Conservation (phyloP, 2,329 filamentous ascomycete genomes). For the Chrysosphaeria jannelii region DNA sequence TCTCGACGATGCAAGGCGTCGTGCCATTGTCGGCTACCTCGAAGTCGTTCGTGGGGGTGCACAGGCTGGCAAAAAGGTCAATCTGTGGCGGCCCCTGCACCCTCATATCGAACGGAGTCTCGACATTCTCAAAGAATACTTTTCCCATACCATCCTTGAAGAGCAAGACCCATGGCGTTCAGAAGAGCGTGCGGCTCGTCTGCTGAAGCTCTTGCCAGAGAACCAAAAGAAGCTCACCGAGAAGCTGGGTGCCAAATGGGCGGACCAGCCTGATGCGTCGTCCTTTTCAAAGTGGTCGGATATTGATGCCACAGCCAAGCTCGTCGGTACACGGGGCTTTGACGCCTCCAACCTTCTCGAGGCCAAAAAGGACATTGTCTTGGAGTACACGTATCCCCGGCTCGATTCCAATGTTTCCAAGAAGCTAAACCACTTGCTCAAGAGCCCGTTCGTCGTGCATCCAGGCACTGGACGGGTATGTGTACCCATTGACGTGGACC, state of each 20-base stretch:
- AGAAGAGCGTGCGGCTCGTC: slow-evolving; percentile 38
- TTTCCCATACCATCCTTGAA: slow-evolving; percentile 51
- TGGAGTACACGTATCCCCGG: slow-evolving; percentile 93
- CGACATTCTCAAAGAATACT: slow-evolving; percentile 56
- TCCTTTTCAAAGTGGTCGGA: slow-evolving; percentile 76
- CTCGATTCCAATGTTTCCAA: slow-evolving; percentile 94
- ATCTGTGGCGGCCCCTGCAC: slow-evolving; percentile 58
- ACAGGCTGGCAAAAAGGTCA: slow-evolving; percentile 65
- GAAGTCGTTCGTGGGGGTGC: slow-evolving; percentile 70
- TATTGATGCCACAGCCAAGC: slow-evolving; percentile 62
- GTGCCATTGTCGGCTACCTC: slow-evolving; percentile 65
- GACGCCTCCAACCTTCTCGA: slow-evolving; percentile 46
- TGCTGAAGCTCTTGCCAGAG: slow-evolving; percentile 68
- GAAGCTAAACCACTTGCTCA: slow-evolving; percentile 92
- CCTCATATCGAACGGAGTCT: slow-evolving; percentile 74
- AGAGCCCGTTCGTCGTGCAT: slow-evolving; percentile 87
- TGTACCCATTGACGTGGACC: slow-evolving; percentile 60
- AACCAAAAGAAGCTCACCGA: slow-evolving; percentile 43
- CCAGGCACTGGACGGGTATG: slow-evolving; percentile 83
- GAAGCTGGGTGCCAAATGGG: slow-evolving; percentile 71
- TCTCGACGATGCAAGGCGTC: slow-evolving; percentile 63
- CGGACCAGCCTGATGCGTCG: slow-evolving; percentile 44
- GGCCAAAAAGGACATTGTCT: slow-evolving; percentile 80
- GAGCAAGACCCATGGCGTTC: slow-evolving; percentile 65
- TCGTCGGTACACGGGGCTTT: slow-evolving; percentile 40